Percentiles rank a stretch among this genome's conserved stretches.
These are phyloP conservation scores for Prunus padus DNA, from an alignment of 306 rosid genomes.

Conservation along the genomic window DNA sequence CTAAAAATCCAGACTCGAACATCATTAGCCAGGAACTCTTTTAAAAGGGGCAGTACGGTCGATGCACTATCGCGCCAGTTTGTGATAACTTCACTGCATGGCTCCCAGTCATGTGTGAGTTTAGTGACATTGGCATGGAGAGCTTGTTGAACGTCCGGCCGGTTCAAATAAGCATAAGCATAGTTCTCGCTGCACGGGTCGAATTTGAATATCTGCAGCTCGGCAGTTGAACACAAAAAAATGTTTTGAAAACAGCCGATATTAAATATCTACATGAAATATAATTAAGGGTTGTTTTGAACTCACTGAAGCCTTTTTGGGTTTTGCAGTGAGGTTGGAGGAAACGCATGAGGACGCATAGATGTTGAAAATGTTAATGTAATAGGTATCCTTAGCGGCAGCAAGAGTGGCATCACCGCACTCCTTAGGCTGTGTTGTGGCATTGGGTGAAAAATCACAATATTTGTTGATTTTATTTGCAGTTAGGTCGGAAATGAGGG, in stretches of 20 bases:
- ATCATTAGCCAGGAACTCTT: slow-evolving; percentile 44
- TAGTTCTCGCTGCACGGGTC: slow-evolving; percentile 81
- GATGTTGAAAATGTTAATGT: slow-evolving; percentile 57
- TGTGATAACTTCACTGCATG: slow-evolving; percentile 51
- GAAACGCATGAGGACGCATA: slow-evolving; percentile 54
- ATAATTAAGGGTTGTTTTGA: background rate
- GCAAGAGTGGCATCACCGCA: slow-evolving; percentile 32
- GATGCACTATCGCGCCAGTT: slow-evolving; percentile 53
- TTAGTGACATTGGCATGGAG: slow-evolving; percentile 87
- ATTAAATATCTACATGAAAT: background rate
- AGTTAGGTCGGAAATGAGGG: slow-evolving; percentile 39
- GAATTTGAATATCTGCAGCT: slow-evolving; percentile 36
- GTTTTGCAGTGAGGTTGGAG: slow-evolving; percentile 42
- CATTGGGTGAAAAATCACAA: slow-evolving; percentile 46
- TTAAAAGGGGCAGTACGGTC: slow-evolving; percentile 62
- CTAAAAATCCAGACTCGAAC: slow-evolving; percentile 86
- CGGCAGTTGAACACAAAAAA: background rate
- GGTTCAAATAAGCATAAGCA: slow-evolving; percentile 60
- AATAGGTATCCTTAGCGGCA: background rate
- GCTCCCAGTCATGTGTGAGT: slow-evolving; percentile 69
- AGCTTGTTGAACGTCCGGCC: slow-evolving; percentile 67
- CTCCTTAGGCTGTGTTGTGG: background rate
- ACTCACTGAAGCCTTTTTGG: slow-evolving; percentile 57
- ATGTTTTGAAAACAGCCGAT: background rate
- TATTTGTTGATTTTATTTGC: slow-evolving; percentile 18